Base-by-base conservation (phyloP, 768 basidiomycete genomes). In the Rhodotorula kratochvilovae region DNA sequence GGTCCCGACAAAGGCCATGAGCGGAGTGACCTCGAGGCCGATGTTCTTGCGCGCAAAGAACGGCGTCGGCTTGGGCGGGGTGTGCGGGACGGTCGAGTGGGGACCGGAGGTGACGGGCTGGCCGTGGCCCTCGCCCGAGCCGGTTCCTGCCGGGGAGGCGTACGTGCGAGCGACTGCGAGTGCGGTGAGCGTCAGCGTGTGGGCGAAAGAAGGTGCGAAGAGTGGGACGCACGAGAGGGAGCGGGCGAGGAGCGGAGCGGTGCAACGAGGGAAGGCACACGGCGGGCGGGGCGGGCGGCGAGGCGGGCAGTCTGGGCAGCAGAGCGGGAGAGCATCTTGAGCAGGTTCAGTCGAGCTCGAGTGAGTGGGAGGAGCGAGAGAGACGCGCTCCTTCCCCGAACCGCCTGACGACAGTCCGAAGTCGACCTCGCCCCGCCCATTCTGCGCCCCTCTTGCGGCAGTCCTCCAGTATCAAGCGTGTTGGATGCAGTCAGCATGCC, bases 1-100 rank as follows among this genome's bases (percentile, higher is more conserved):
- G 7, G 45, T 48, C 13, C 45, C 45, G 33, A 61, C 46, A 31
- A 61, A 61, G 31, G 60, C 60, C 60, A 61, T 61, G 31, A 62
- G 25, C 3, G 61, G 46, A 5, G 61, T 51, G 3, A 66, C 65
- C 29, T 66, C 65, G 36, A 66, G 65, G 5, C 65, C 65, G 19
- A 66, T 66, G 57, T 59, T 66, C 57, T 66, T 59, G 57, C 57
- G 65, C 1, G 65, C 65, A 23, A 66, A 66, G 65, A 66, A 66
- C 17, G 65, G 35, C 23, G 65, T 66, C 2, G 65, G 65, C 36
- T 59, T 33, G n/a, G 65, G 56, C 27, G 65, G 46, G 1, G 63
- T 29, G 3, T 59, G 45, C 27, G 57, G 56, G 21, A 66, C 57
- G 13, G 65, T 66, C 45, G 46, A 56, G 65, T 66, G 65, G 1